Conservation (phyloP, 2,329 filamentous ascomycete genomes). For the Hypoxylon sp. region DNA sequence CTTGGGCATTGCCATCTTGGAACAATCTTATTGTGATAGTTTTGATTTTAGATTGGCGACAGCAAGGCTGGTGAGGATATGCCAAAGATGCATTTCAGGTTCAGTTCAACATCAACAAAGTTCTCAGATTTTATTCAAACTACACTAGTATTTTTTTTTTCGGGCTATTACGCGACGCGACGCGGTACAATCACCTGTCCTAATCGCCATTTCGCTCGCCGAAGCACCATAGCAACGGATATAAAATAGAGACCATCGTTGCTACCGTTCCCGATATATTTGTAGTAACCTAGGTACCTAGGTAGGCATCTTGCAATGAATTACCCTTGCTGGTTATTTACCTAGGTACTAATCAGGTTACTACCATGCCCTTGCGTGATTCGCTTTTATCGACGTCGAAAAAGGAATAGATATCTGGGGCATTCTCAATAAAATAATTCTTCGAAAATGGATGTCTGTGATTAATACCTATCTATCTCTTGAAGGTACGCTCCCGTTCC, state of each 20-base stretch:
- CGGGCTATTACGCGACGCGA: background rate
- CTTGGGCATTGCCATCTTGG: background rate
- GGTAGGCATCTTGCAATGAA: no score
- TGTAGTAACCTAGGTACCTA: no score
- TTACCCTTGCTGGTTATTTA: background rate
- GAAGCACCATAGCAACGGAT: background rate
- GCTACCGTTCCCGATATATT: background rate
- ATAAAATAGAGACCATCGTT: background rate
- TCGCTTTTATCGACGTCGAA: background rate
- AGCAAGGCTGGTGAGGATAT: background rate
- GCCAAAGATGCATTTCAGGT: background rate
- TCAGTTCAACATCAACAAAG: background rate
- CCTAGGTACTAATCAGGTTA: background rate
- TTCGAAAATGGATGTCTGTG: background rate
- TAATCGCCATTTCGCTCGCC: background rate
- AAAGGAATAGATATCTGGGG: background rate
- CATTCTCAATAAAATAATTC: background rate
- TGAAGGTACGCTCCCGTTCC: constrained; percentile 14
- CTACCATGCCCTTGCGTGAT: background rate
- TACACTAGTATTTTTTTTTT: background rate
- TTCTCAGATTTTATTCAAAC: background rate
- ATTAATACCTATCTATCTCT: background rate
- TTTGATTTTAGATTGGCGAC: background rate
- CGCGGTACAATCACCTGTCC: no score
- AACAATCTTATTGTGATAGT: background rate